Conservation (phyloP, 2,329 filamentous ascomycete species). For the Zelopaecilomyces penicillatus region DNA sequence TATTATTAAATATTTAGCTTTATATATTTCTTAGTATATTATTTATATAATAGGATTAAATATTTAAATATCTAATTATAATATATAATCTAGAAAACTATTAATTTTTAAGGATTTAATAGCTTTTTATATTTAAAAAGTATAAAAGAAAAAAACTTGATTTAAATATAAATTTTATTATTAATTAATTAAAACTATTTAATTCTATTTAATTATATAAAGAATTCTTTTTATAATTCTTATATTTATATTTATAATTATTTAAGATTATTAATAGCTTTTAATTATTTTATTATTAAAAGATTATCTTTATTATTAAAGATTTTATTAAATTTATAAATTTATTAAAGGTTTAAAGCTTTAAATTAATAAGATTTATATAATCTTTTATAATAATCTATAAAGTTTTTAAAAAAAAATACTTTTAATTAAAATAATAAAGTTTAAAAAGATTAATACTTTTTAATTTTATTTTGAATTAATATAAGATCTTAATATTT, state of each 20-base stretch:
- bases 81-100: not conserved
- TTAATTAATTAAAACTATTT: not conserved
- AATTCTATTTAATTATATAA: not conserved
- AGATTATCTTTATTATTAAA: not conserved
- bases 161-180: not conserved
- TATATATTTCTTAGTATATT: not conserved
- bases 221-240: no score
- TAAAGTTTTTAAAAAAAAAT: not conserved
- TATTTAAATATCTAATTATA: no score
- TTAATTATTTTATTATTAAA: not conserved
- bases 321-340: no score
- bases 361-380: not conserved
- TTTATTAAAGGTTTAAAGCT: not conserved
- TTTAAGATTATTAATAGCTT: not conserved
- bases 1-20: not conserved
- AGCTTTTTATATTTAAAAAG: no score
- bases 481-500: no score
- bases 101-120: not conserved
- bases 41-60: no score
- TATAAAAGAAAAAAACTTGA: no score
- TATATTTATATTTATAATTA: no score
- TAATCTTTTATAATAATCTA: no score
- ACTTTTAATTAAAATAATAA: not conserved
- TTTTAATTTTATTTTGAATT: no score
- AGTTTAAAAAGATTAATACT: no score